These are phyloP conservation scores for Cinnamomum micranthum DNA, from an alignment of 164 flowering plant genomes.

Conservation along the genomic window DNA sequence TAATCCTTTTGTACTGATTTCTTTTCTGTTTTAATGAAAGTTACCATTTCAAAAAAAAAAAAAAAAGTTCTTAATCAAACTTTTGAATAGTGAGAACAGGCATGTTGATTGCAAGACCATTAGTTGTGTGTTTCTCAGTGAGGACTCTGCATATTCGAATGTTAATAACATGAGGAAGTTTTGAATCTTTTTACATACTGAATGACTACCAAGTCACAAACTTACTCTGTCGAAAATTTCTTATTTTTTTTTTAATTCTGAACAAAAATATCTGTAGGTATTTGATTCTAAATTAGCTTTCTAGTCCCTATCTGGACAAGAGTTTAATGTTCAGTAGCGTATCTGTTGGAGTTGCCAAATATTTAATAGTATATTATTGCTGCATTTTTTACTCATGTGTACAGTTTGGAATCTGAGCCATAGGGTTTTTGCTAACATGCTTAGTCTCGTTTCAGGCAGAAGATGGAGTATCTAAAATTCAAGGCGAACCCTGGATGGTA, in stretches of 20 bases:
- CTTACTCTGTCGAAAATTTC: neutral
- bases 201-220: neutral
- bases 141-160: too few species aligned
- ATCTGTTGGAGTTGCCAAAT: neutral
- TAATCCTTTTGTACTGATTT: too few species aligned
- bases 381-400: too few species aligned
- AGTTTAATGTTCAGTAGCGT: neutral
- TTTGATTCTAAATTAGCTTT: neutral
- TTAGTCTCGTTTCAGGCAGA: slow-evolving; percentile 48
- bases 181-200: neutral
- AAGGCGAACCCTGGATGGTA: slow-evolving; percentile 74
- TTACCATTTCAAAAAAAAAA: too few species aligned
- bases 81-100: neutral
- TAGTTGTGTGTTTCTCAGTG: too few species aligned
- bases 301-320: neutral
- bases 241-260: neutral
- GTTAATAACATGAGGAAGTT: neutral
- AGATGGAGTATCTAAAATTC: slow-evolving; percentile 37
- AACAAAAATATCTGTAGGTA: neutral
- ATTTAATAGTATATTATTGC: neutral
- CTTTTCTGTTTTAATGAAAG: too few species aligned
- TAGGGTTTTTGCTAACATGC: slow-evolving; percentile 9
- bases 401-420: neutral
- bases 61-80: too few species aligned
- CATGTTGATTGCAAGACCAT: too few species aligned